Evolutionary conservation across 1,284 basidiomycete genomes (phyloP).

Genomic region (Malassezia sp.): DNA sequence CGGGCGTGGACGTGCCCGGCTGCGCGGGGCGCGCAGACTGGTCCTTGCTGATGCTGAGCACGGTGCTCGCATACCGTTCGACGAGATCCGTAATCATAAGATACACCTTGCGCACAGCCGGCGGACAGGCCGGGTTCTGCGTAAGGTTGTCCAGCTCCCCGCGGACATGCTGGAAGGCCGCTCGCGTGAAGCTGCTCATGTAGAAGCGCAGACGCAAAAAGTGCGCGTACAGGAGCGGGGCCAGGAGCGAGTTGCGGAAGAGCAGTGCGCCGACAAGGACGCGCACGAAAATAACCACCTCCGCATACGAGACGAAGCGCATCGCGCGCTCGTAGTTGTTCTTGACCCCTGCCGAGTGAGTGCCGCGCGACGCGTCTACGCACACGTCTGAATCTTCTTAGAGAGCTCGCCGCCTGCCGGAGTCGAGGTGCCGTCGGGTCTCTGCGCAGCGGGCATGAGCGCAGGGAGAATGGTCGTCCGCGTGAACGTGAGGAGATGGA

Average conservation of each 20-base stretch:
- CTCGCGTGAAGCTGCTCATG: conserved; percentile 44
- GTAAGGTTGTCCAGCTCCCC: conserved; percentile 30
- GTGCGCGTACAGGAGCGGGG: conserved; percentile 43
- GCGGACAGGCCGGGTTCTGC: conserved; percentile 36
- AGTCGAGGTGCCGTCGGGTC: conserved; percentile 16
- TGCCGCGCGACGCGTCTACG: no score
- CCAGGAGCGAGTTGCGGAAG: conserved; percentile 40
- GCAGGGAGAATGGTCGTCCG: conserved; percentile 37
- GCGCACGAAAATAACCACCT: conserved; percentile 43
- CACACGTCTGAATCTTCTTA: conserved; percentile 41
- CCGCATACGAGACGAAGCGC: conserved; percentile 46
- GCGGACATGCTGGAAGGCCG: conserved; percentile 41
- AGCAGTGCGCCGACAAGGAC: conserved; percentile 42
- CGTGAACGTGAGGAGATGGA: conserved; percentile 43
- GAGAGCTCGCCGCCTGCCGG: conserved; percentile 18
- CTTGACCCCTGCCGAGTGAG: no score
- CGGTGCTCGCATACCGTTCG: conserved; percentile 38
- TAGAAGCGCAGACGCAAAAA: conserved; percentile 42
- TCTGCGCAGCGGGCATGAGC: conserved; percentile 23
- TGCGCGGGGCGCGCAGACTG: conserved; percentile 5
- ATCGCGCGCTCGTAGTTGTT: conserved; percentile 47
- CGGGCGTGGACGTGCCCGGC: conserved; percentile 9
- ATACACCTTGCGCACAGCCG: conserved; percentile 37
- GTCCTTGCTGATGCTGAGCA: conserved; percentile 31
- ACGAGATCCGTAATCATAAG: conserved; percentile 37